These are phyloP conservation scores for Neoascochyta sp. DNA, from an alignment of 2,329 filamentous ascomycete species.

Conservation along the genomic window DNA sequence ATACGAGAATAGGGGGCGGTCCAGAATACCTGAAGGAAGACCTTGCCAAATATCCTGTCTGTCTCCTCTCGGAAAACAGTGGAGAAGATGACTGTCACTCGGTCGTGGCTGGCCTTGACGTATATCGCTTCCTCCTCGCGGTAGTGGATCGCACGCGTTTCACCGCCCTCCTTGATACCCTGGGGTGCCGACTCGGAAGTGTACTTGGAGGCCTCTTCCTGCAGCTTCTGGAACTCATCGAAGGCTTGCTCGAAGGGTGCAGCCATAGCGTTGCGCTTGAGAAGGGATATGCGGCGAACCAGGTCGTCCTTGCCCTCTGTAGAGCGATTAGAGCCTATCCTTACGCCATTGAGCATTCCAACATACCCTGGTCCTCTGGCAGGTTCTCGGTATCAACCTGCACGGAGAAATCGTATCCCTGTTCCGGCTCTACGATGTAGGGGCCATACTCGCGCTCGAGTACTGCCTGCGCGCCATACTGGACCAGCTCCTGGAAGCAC, in stretches of 20 bases:
- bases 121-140: slow-evolving; percentile 98
- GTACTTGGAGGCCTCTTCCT: slow-evolving; percentile 86
- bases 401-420: slow-evolving; percentile 94
- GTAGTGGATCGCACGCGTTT: slow-evolving; percentile 96
- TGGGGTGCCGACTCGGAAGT: slow-evolving; percentile 92
- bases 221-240: slow-evolving; percentile 80
- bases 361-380: slow-evolving; percentile 69
- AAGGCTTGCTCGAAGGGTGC: slow-evolving; percentile 97
- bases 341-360: neutral
- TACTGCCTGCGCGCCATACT: slow-evolving; percentile 88
- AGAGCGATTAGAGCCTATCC: slow-evolving; percentile 16
- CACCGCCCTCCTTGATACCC: slow-evolving; percentile 81
- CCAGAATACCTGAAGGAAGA: slow-evolving; percentile 77
- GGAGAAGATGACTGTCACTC: slow-evolving; percentile 98
- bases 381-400: slow-evolving; percentile 83
- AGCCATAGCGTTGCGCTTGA: slow-evolving; percentile 99
- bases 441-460: slow-evolving; percentile 91
- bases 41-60: slow-evolving; percentile 93
- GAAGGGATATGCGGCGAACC: slow-evolving; percentile 77
- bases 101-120: slow-evolving; percentile 94
- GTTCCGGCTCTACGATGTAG: slow-evolving; percentile 83
- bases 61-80: slow-evolving; percentile 98
- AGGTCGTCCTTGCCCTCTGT: slow-evolving; percentile 80
- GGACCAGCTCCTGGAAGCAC: slow-evolving; percentile 87
- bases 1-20: too few species aligned